Conservation (phyloP, 106 monocot species). For the Cymbidium sinense region DNA sequence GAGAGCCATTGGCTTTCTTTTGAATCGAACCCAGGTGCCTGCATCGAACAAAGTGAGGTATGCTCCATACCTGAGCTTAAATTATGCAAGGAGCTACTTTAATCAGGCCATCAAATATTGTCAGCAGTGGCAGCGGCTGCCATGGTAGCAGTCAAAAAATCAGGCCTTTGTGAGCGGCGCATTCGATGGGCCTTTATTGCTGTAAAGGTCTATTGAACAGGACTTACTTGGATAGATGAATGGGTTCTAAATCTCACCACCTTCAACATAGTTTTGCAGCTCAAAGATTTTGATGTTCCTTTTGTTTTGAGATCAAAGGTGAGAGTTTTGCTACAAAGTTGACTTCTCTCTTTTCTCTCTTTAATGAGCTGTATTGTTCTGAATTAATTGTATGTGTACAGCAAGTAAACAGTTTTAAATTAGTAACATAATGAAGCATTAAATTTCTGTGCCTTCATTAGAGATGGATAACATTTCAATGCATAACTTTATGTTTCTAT, state of each 20-base stretch:
- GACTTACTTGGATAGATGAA: constrained; percentile 81
- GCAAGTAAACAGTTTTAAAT: neutral
- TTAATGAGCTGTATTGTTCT: neutral
- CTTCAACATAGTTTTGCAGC: neutral
- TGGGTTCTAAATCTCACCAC: constrained; percentile 39
- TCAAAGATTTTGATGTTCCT: neutral
- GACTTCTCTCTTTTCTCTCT: neutral
- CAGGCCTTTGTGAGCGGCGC: constrained; percentile 38
- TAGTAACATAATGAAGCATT: neutral
- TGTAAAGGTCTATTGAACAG: constrained; percentile 56
- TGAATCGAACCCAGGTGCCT: constrained; percentile 70
- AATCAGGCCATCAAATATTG: constrained; percentile 40
- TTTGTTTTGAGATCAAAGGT: too few species aligned
- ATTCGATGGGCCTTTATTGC: constrained; percentile 71
- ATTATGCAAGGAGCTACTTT: constrained; percentile 75
- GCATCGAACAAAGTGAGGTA: constrained; percentile 69
- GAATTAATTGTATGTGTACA: neutral
- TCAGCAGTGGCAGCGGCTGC: neutral
- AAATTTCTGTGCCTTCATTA: neutral
- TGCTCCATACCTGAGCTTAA: constrained; percentile 58
- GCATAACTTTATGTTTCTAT: neutral
- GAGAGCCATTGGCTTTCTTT: constrained; percentile 64
- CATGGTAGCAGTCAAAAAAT: constrained; percentile 26
- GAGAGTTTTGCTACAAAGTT: too few species aligned
- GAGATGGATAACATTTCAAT: neutral